phyloP scores from a whole-genome alignment of 805 yeast genomes.

The Suhomyces sp. region DNA sequence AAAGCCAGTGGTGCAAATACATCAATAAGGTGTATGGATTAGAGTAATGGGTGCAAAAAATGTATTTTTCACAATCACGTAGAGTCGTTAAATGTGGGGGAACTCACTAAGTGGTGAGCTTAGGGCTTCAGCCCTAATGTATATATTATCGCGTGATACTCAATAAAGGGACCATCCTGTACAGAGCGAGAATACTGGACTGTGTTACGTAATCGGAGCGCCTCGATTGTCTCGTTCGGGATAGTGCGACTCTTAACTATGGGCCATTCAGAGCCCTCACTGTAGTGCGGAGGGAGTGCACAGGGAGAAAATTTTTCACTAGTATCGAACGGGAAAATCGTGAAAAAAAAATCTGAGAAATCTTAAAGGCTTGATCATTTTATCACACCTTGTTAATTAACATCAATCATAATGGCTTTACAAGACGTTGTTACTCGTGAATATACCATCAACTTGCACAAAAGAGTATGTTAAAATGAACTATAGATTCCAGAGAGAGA shows the following conservation, averaged over 20 bases:
- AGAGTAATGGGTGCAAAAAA: slow-evolving; percentile 17
- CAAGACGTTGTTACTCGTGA: slow-evolving; percentile 99
- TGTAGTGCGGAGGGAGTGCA: slow-evolving; percentile 5
- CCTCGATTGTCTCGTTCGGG: neutral
- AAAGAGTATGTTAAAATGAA: slow-evolving; percentile 71
- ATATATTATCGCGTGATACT: neutral
- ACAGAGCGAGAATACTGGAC: neutral
- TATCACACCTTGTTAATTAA: slow-evolving; percentile 8
- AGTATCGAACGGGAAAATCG: slow-evolving; percentile 1
- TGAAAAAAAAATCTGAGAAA: slow-evolving; percentile 1
- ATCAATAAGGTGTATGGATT: slow-evolving; percentile 34
- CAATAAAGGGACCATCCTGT: neutral
- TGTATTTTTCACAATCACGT: neutral
- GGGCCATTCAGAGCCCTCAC: neutral
- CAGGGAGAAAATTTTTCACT: slow-evolving; percentile 7
- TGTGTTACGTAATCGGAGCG: neutral
- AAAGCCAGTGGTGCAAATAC: slow-evolving; percentile 24
- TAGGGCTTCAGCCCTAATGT: slow-evolving; percentile 4
- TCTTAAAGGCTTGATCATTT: slow-evolving; percentile 1
- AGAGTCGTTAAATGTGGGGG: neutral
- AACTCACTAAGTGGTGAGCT: neutral
- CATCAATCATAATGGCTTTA: slow-evolving; percentile 64
- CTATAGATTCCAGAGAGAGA: neutral
- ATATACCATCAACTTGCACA: slow-evolving; percentile 99
- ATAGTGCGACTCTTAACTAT: neutral